Conservation (phyloP, 306 rosid species). For the cucumber (Cucumis sativus) region DNA sequence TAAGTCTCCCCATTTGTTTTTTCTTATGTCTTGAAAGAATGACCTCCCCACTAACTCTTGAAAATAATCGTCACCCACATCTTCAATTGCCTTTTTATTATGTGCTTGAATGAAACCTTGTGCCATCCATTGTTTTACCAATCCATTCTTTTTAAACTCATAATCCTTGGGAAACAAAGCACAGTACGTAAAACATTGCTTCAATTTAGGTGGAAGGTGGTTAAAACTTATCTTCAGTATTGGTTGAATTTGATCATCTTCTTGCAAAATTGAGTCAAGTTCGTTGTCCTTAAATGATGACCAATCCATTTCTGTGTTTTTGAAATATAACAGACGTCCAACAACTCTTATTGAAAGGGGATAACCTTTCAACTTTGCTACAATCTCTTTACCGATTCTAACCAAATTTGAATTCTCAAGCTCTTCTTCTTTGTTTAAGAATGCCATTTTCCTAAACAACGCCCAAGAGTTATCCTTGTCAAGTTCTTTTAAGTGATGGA, state of each 20-base stretch:
- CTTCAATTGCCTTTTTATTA: neutral
- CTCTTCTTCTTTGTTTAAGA: neutral
- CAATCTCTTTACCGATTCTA: conserved; percentile 7
- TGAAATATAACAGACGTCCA: neutral
- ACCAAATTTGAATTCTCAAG: neutral
- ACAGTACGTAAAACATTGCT: conserved; percentile 6
- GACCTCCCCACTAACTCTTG: neutral
- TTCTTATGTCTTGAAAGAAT: neutral
- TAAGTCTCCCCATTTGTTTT: neutral
- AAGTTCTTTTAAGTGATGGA: neutral
- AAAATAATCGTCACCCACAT: neutral
- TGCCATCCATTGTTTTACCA: conserved; percentile 14
- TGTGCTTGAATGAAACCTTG: conserved; percentile 15
- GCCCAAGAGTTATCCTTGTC: neutral
- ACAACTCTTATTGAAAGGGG: neutral
- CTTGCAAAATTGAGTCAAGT: neutral
- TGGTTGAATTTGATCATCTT: neutral
- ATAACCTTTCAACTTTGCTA: conserved; percentile 5
- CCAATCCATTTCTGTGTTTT: neutral
- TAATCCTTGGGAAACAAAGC: conserved; percentile 1
- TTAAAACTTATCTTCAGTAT: neutral
- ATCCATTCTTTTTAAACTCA: neutral
- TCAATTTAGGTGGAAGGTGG: neutral
- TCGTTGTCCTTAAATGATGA: neutral
- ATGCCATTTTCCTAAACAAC: neutral